phyloP scores from a whole-genome alignment of 495 filamentous ascomycete genomes.

The Pseudotulostoma volvatum region DNA sequence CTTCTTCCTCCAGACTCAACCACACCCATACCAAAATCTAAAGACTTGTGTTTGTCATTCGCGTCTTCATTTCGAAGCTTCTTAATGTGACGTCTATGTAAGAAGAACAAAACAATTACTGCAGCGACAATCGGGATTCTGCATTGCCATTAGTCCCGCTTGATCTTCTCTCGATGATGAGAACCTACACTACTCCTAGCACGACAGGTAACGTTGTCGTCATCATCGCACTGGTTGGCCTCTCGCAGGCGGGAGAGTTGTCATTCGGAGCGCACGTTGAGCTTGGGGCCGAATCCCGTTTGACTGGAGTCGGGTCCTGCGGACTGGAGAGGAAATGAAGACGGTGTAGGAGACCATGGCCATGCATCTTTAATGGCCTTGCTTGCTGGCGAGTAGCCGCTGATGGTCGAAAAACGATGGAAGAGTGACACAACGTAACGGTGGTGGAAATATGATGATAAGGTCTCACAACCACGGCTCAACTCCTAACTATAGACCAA shows the following conservation, averaged over 20 bases:
- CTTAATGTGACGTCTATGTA: slow-evolving; percentile 61
- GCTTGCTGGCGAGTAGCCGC: no score
- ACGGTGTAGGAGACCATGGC: slow-evolving; percentile 7
- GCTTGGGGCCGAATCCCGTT: slow-evolving; percentile 1
- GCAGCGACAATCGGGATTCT: slow-evolving; percentile 65
- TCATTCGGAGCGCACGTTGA: slow-evolving; percentile 3
- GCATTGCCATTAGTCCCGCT: slow-evolving; percentile 12
- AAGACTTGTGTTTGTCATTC: slow-evolving; percentile 75
- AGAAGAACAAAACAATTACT: slow-evolving; percentile 48
- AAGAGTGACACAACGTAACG: no score
- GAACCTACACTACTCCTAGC: slow-evolving; percentile 66
- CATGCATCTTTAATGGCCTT: background rate
- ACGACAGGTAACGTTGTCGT: slow-evolving; percentile 61
- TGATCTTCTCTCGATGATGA: background rate
- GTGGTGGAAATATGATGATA: no score
- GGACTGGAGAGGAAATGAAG: slow-evolving; percentile 12
- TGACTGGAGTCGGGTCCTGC: slow-evolving; percentile 14
- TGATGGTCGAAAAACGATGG: no score
- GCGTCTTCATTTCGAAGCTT: slow-evolving; percentile 64
- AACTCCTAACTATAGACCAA: no score
- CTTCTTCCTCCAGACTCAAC: slow-evolving; percentile 17
- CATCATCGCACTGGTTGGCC: slow-evolving; percentile 35
- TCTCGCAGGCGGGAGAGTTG: slow-evolving; percentile 25
- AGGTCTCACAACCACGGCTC: no score
- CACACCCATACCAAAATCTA: slow-evolving; percentile 74